Conservation (phyloP, 2,329 filamentous ascomycete species). For the Hymenoscyphus scutula region DNA sequence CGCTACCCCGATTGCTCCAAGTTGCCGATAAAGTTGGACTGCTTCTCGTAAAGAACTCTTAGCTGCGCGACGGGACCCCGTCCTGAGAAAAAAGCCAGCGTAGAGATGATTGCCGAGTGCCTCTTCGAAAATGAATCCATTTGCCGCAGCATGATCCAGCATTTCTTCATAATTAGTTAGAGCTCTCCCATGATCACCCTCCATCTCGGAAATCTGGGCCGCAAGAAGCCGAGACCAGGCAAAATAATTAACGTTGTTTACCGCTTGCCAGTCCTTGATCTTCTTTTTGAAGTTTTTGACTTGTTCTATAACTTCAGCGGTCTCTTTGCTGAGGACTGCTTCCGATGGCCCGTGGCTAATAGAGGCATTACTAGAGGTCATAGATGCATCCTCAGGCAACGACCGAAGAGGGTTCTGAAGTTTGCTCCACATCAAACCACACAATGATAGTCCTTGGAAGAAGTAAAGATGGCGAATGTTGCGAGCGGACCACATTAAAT, state of each 20-base stretch:
- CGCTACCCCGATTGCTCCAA: conserved; percentile 68
- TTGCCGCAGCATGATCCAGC: conserved; percentile 67
- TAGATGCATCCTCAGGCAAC: conserved; percentile 37
- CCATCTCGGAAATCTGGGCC: conserved; percentile 66
- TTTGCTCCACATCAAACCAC: conserved; percentile 46
- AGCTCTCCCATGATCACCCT: conserved; percentile 54
- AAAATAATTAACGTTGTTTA: conserved; percentile 70
- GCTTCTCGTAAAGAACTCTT: conserved; percentile 67
- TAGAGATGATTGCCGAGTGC: conserved; percentile 72
- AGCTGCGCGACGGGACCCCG: conserved; percentile 64
- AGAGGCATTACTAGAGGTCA: conserved; percentile 31
- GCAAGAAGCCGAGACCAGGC: conserved; percentile 66
- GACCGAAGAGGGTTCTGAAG: conserved; percentile 29
- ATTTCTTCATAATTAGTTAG: conserved; percentile 67
- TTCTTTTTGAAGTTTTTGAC: conserved; percentile 55
- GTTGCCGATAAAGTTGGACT: conserved; percentile 63
- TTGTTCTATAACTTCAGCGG: conserved; percentile 49
- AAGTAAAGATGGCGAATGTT: conserved; percentile 56
- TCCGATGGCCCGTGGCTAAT: conserved; percentile 28
- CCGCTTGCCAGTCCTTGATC: conserved; percentile 61
- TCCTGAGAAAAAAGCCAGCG: conserved; percentile 66
- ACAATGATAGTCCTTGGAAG: conserved; percentile 58
- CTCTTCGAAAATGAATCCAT: conserved; percentile 68
- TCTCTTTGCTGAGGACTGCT: conserved; percentile 44
- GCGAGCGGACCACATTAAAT: conserved; percentile 57